Base-by-base conservation (phyloP, 2,329 filamentous ascomycete species). In the Exophiala alcalophila region DNA sequence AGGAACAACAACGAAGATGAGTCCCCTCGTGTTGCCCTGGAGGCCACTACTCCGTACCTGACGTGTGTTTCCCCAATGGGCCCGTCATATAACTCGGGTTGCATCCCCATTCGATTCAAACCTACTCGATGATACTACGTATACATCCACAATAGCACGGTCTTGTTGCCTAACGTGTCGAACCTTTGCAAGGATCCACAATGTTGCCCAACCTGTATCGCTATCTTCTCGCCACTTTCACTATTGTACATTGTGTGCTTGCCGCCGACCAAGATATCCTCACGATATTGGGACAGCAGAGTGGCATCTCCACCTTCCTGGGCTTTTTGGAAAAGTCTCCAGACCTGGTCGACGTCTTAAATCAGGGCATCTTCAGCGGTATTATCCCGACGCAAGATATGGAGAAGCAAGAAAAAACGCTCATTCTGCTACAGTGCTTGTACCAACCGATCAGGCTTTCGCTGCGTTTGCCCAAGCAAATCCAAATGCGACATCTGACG, bases 321-420 rank as follows among this genome's bases (percentile, higher is more conserved):
- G 35, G 27, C 8, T 19, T 49, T 10, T 33, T 55, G 4, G 29
- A 52, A 30, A 29, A 46, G 20, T 46, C 41, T 32, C 27, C 36
- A 10, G 46, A 47, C 27, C 19, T 55, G 28, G 41, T 55, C 16
- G 37, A 53, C 14, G 41, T 35, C 14, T 33, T 55, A 21, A 55
- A 54, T 28, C 31, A 27, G 15, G 53, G 53, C 14, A 38, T 31
- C 10, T 49, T 52, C 43, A 51, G 44, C 28, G 42, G 53, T 55
- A 38, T 26, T 43, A n/a, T n/a, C n/a, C n/a, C n/a, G n/a, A n/a
- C n/a, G n/a, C n/a, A n/a, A n/a, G n/a, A n/a, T n/a, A n/a, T n/a
- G n/a, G n/a, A n/a, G n/a, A n/a, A n/a, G n/a, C 5, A 21, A 29
- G 18, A 20, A 18, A 26, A 4, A n/a, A 15, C 15, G 16, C 12